Conservation (phyloP, 208 protist species). For the Leishmania major region DNA sequence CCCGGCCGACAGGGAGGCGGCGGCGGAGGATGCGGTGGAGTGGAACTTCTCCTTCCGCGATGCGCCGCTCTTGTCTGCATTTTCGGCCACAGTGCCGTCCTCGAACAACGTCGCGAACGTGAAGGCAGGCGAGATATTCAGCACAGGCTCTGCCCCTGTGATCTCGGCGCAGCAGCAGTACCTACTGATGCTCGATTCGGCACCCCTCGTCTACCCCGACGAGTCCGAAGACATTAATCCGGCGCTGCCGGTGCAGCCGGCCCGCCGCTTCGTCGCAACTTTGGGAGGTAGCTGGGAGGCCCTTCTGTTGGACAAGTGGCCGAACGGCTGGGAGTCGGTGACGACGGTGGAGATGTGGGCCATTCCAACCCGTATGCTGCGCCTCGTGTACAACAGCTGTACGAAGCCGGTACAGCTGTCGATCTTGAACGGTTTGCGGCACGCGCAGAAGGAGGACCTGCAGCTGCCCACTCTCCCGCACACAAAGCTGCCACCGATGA, state of each 20-base stretch:
- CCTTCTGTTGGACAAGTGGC: slow-evolving; percentile 88
- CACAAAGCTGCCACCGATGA: slow-evolving; percentile 84
- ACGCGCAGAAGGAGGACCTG: slow-evolving; percentile 69
- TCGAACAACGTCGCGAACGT: not conserved
- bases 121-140: not conserved
- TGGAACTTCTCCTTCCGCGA: slow-evolving; percentile 32
- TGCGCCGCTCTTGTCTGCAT: not conserved
- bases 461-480: slow-evolving; percentile 49
- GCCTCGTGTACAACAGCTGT: slow-evolving; percentile 77
- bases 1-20: not conserved
- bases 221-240: slow-evolving; percentile 86
- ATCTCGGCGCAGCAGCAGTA: slow-evolving; percentile 15
- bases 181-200: slow-evolving; percentile 9
- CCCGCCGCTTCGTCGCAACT: slow-evolving; percentile 56
- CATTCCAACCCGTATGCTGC: slow-evolving; percentile 70
- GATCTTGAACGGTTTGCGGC: slow-evolving; percentile 60
- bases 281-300: slow-evolving; percentile 86
- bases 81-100: not conserved
- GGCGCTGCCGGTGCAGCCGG: slow-evolving; percentile 50
- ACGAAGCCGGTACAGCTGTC: slow-evolving; percentile 53
- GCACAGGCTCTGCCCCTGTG: not conserved
- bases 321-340: slow-evolving; percentile 80
- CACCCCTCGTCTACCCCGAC: slow-evolving; percentile 36
- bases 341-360: slow-evolving; percentile 80
- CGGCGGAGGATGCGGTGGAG: slow-evolving; percentile 1